Evolutionary conservation across 768 basidiomycete species (phyloP), one percentile per base, ranked within the genome.

Genomic region (Russula vinacea): DNA sequence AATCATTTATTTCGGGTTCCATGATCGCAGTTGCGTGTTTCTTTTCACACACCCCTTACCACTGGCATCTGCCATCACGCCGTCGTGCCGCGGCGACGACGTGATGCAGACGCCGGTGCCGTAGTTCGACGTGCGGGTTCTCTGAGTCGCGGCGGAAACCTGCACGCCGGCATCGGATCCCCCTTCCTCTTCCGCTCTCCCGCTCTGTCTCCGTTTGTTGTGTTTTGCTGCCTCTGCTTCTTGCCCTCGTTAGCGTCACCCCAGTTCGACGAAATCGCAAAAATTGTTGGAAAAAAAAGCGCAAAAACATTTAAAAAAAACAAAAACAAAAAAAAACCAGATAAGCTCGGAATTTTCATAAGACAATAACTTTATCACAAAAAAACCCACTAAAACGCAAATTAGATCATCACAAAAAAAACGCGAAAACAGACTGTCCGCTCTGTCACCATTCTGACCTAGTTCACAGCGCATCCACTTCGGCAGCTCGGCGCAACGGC

Each of bases 101-200:
- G 59, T 65, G 59, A 44, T 35, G 58, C 54, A 55, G 47, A 33
- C 47, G 32, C 17, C 54, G 52, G 64, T 35, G 53, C 59, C 59
- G 55, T 51, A 45, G 47, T 47, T 57, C 51, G 58, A 19, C 54
- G 58, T 16, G 49, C 32, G 8, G 50, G 44, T 62, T 62, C 22
- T 56, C 50, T 16, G 65, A 62, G 56, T 61, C 64, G 64, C 64
- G 59, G 59, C 59, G 49, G 64, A 58, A 59, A 53, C 49, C 19
- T 59, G 40, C 49, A 40, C 40, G 59, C 32, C 54, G 54, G 54
- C 24, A 26, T 29, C 40, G 64, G 59, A 19, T 35, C 52, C 42
- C 52, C 22, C 9, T 54, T 52, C 44, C 39, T 3, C 51, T 0
- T 4, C 42, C 40, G 10, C 16, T 8, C 33, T n/a, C 32, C 8